phyloP scores from a whole-genome alignment of 2,329 filamentous ascomycete species.

The Cordyceps tenuipes region DNA sequence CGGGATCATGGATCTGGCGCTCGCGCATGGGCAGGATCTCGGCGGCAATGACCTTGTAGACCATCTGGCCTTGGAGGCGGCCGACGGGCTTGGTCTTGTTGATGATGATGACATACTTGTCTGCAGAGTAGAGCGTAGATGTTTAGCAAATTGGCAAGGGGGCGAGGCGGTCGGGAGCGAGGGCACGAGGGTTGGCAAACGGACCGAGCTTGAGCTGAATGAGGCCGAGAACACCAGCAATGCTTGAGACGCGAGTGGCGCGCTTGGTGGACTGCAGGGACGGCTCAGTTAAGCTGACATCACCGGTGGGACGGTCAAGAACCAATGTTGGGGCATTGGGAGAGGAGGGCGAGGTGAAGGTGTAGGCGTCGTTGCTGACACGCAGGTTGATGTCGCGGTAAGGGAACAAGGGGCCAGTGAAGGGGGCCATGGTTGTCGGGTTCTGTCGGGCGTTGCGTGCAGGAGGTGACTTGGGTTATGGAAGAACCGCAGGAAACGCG shows the following conservation, averaged over 20 bases:
- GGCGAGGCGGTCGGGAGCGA: neutral
- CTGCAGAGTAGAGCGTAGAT: constrained; percentile 25
- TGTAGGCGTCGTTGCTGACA: constrained; percentile 84
- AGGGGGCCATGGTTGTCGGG: constrained; percentile 27
- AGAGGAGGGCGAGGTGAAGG: constrained; percentile 91
- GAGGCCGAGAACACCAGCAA: constrained; percentile 89
- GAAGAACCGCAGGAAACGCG: neutral
- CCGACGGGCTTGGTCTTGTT: constrained; percentile 90
- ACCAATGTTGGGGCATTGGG: constrained; percentile 81
- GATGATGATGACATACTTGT: constrained; percentile 96
- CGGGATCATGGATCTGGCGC: constrained; percentile 79
- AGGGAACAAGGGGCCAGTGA: constrained; percentile 43
- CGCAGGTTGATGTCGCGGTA: constrained; percentile 98
- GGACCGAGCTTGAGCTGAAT: constrained; percentile 87
- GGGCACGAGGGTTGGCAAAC: constrained; percentile 14
- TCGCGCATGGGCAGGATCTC: constrained; percentile 93
- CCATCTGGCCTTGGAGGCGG: constrained; percentile 87
- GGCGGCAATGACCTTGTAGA: constrained; percentile 85
- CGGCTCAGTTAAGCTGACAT: constrained; percentile 77
- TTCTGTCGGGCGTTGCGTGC: neutral
- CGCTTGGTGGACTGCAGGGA: constrained; percentile 68
- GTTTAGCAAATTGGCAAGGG: constrained; percentile 2
- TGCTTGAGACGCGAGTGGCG: constrained; percentile 68
- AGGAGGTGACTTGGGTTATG: neutral
- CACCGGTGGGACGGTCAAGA: constrained; percentile 85